These are phyloP conservation scores for Cladophialophora exuberans DNA, from an alignment of 2,329 filamentous ascomycete genomes.

Conservation along the genomic window DNA sequence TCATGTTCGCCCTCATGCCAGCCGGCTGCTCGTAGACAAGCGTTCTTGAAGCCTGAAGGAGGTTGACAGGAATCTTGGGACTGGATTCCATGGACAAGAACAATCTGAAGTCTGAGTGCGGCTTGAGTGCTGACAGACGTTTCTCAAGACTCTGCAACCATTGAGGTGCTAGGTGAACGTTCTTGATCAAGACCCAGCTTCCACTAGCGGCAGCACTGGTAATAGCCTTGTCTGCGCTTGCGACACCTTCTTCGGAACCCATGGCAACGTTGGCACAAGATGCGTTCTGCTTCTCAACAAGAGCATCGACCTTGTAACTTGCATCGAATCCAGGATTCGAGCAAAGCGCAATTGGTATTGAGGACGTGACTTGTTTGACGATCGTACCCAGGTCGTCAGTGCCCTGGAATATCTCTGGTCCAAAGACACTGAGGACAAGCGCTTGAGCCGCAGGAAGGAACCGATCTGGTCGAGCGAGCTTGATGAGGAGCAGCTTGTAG, in stretches of 20 bases:
- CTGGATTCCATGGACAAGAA: conserved; percentile 99
- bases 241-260: conserved; percentile 93
- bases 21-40: conserved; percentile 98
- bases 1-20: conserved; percentile 96
- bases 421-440: conserved; percentile 88
- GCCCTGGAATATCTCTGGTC: conserved; percentile 77
- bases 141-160: conserved; percentile 98
- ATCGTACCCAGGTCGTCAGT: conserved; percentile 85
- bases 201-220: conserved; percentile 88
- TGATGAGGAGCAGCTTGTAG: conserved; percentile 83
- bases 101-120: conserved; percentile 87
- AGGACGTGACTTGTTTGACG: conserved; percentile 80
- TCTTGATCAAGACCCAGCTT: conserved; percentile 97
- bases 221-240: conserved; percentile 93
- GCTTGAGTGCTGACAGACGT: conserved; percentile 91
- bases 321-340: conserved; percentile 97
- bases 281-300: conserved; percentile 81
- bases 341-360: conserved; percentile 84
- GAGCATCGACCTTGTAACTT: conserved; percentile 96
- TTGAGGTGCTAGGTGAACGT: conserved; percentile 91
- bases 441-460: conserved; percentile 91
- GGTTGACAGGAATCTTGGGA: conserved; percentile 93
- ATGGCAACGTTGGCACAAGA: conserved; percentile 97
- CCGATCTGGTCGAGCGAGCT: conserved; percentile 91
- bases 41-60: conserved; percentile 88